Percentiles rank a stretch among this genome's conserved stretches.
phyloP scores from a whole-genome alignment of 257 asterid species.

The Jaltomata sinuosa region DNA sequence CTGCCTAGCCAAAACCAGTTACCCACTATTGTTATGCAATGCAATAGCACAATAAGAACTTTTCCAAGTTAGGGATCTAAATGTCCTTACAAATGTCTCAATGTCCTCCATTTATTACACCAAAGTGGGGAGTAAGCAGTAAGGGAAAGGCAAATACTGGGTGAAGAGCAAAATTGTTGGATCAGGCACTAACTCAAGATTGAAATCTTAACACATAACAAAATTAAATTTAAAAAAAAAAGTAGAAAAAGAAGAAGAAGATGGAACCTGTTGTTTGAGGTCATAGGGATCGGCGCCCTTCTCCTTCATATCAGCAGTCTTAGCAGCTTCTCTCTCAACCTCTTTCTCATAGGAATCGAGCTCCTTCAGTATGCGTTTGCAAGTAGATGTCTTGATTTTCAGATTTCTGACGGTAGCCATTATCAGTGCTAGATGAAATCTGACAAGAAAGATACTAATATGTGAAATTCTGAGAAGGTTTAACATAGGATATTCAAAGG shows the following conservation, averaged over 20 bases:
- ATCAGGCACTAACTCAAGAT: neutral
- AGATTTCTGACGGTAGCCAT: constrained; percentile 44
- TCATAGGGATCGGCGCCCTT: constrained; percentile 78
- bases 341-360: constrained; percentile 81
- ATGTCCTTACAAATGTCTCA: neutral
- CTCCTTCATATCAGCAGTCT: constrained; percentile 81
- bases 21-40: neutral
- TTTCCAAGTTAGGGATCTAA: neutral
- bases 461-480: neutral
- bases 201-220: neutral
- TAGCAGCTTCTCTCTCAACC: constrained; percentile 73
- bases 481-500: neutral
- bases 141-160: neutral
- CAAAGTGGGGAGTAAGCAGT: neutral
- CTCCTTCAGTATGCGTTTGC: constrained; percentile 75
- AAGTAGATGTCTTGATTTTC: constrained; percentile 85
- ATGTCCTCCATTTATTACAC: neutral
- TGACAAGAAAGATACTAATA: neutral
- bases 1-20: neutral
- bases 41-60: neutral
- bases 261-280: constrained; percentile 77
- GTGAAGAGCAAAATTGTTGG: neutral
- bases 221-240: neutral
- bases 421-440: neutral
- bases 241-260: neutral